Conservation (phyloP, 2,329 filamentous ascomycete species). For the Epichloe bromicola region DNA sequence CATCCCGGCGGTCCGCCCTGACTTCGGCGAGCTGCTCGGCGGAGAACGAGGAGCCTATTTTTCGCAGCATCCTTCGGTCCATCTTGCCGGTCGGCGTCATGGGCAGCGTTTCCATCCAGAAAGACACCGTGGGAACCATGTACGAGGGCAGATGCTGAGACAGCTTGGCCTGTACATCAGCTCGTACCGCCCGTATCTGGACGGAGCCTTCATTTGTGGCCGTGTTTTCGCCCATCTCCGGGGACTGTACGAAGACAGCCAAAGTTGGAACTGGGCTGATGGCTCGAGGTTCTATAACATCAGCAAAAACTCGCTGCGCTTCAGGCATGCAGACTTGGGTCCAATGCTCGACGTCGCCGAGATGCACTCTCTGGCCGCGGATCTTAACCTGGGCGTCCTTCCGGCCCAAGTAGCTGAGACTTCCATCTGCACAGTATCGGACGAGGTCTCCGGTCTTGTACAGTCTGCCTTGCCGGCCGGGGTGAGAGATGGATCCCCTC, state of each 20-base stretch:
- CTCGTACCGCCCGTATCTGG: background rate
- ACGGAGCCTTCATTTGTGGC: background rate
- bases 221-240: too few species aligned
- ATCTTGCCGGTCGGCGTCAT: conserved; percentile 9
- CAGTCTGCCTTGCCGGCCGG: conserved; percentile 6
- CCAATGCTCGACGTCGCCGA: conserved; percentile 4
- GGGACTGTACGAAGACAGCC: background rate
- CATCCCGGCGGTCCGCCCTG: background rate
- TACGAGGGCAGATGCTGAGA: conserved; percentile 7
- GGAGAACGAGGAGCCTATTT: background rate
- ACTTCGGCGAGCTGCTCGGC: background rate
- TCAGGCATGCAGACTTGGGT: background rate
- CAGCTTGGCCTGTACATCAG: background rate
- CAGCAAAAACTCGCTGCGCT: background rate
- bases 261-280: background rate
- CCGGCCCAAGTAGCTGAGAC: background rate
- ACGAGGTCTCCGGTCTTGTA: conserved; percentile 11
- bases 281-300: background rate
- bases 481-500: too few species aligned
- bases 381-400: conserved; percentile 11
- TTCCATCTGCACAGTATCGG: conserved; percentile 6
- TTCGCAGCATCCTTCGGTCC: conserved; percentile 5
- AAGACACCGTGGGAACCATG: conserved; percentile 11
- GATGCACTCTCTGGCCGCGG: conserved; percentile 2
- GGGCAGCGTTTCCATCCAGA: conserved; percentile 7